Base-by-base conservation (phyloP, 768 basidiomycete species). In the Amanita rimosa region DNA sequence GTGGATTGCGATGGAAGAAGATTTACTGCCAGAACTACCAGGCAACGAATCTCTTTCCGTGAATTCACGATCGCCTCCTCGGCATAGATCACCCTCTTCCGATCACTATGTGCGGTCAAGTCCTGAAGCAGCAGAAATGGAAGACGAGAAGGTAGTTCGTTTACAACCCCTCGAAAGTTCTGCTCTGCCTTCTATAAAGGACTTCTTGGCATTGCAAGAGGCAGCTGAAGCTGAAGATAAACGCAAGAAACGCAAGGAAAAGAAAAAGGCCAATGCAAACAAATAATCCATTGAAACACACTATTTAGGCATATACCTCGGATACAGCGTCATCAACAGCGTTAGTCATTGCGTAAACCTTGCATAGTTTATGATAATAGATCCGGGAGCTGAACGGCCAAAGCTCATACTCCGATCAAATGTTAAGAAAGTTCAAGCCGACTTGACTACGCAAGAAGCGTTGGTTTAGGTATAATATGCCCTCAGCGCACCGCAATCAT, bases 131-230 rank as follows among this genome's bases (percentile, higher is more conserved):
- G 68, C 60, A 46, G 66, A 64, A 36, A 75, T 67, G 24, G 69
- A 64, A 14, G 74, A 71, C 17, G 70, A 70, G 42, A 57, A 62
- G 37, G 64, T 71, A 5, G 68, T 69, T 53, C 79, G 82, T 34
- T 76, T 96, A 8, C 75, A 72, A 24, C 87, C 89, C 4, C 76
- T 97, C 13, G 70, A 74, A 44, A 84, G 87, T n/a, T 90, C 89
- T 19, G 75, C 79, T 6, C 57, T 94, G 14, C 87, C 89, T 29
- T 91, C 88, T 13, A 86, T 95, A 61, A 77, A 78, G 44, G 85
- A 89, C 24, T 73, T 96, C 52, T 67, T 97, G 34, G 84, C 81
- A 5, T 77, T 85, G 70, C 86, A 92, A 53, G 70, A 78, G 34
- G 83, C 77, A 13, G 77, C 74, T 4, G 78, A 75, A 53, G 74